These are phyloP conservation scores for Nepenthes mirabilis DNA, from an alignment of 148 eudicot genomes.

Conservation along the genomic window DNA sequence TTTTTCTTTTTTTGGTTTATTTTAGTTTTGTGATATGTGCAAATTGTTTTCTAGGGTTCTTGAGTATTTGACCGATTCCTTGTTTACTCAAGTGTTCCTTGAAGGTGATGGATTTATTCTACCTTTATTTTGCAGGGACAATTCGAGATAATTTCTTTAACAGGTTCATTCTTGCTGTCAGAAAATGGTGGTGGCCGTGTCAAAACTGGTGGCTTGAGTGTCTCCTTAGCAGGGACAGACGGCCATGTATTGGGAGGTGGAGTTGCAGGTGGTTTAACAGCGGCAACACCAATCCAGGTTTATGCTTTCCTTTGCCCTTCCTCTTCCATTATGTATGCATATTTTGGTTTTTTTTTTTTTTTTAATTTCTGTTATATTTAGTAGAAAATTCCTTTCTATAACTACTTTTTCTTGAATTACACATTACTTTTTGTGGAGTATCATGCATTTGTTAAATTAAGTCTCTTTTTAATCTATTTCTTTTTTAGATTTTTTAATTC, in stretches of 20 bases:
- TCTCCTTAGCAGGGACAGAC: slow-evolving; percentile 78
- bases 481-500: too few relatives aligned
- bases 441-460: too few relatives aligned
- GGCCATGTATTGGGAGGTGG: slow-evolving; percentile 84
- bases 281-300: slow-evolving; percentile 86
- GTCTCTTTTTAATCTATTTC: too few relatives aligned
- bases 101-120: neutral
- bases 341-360: too few relatives aligned
- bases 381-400: too few relatives aligned
- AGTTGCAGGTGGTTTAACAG: slow-evolving; percentile 60
- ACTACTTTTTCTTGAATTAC: too few relatives aligned
- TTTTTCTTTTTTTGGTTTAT: too few relatives aligned
- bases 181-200: slow-evolving; percentile 29
- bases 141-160: slow-evolving; percentile 11
- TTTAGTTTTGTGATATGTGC: too few relatives aligned
- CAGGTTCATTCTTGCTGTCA: slow-evolving; percentile 11
- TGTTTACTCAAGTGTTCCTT: neutral
- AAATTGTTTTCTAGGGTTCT: too few relatives aligned
- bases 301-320: neutral
- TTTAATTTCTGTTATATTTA: too few relatives aligned
- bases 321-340: too few relatives aligned
- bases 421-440: too few relatives aligned
- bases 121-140: slow-evolving; percentile 2
- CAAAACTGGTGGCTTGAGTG: slow-evolving; percentile 60
- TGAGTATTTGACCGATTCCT: neutral